These are phyloP conservation scores for Passalora sequoiae DNA, from an alignment of 2,329 filamentous ascomycete species.

Conservation along the genomic window DNA sequence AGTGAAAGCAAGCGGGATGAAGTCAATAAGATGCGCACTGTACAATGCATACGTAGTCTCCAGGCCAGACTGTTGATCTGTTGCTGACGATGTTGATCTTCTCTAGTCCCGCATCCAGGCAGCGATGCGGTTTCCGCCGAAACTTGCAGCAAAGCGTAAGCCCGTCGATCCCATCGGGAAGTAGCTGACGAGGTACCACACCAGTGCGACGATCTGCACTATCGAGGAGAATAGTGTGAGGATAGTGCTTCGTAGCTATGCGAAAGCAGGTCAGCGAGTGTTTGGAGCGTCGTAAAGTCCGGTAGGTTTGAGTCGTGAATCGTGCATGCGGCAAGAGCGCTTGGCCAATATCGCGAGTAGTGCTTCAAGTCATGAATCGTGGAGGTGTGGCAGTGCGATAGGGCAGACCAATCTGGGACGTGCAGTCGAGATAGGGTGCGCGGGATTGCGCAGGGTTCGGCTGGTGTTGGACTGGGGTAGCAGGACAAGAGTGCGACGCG, in stretches of 20 bases:
- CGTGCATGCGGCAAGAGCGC: slow-evolving; percentile 12
- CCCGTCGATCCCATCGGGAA: slow-evolving; percentile 95
- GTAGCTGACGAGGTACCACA: slow-evolving; percentile 96
- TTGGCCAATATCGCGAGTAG: slow-evolving; percentile 2
- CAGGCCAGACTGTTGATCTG: background rate
- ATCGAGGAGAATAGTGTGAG: slow-evolving; percentile 81
- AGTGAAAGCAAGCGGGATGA: no score
- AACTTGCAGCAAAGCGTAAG: slow-evolving; percentile 76
- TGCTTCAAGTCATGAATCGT: slow-evolving; percentile 2
- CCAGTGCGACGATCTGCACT: slow-evolving; percentile 72
- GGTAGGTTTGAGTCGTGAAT: slow-evolving; percentile 4
- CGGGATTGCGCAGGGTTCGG: slow-evolving; percentile 13
- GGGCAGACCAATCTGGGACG: slow-evolving; percentile 14
- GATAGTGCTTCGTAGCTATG: slow-evolving; percentile 72
- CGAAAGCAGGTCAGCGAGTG: slow-evolving; percentile 32
- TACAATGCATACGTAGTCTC: slow-evolving; percentile 13
- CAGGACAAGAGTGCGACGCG: slow-evolving; percentile 16
- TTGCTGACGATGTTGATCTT: no score
- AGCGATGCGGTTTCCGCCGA: slow-evolving; percentile 76
- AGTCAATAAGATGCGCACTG: no score
- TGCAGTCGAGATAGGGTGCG: slow-evolving; percentile 11
- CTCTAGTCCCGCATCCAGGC: slow-evolving; percentile 88
- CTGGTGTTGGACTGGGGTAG: slow-evolving; percentile 9
- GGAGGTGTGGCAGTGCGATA: slow-evolving; percentile 12
- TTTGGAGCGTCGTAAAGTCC: slow-evolving; percentile 2